phyloP scores from a whole-genome alignment of 2,329 filamentous ascomycete species.

The Raffaelea albimanens region DNA sequence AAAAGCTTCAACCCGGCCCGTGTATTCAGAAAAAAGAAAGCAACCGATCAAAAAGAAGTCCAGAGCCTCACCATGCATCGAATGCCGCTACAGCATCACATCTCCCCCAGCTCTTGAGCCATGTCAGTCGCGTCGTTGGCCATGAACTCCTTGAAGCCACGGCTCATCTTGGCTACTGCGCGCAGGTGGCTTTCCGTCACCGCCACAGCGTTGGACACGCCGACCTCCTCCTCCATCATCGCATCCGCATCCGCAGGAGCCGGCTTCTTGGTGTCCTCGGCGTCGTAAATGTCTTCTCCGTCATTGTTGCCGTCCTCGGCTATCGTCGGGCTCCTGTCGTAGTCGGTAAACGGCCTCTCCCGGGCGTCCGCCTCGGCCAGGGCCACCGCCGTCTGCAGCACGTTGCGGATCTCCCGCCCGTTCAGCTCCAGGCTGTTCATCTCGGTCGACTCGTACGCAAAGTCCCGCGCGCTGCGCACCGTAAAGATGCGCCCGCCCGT shows the following conservation, averaged over 20 bases:
- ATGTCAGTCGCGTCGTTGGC: too few species aligned
- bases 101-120: too few species aligned
- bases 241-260: too few species aligned
- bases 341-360: too few species aligned
- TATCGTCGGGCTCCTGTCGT: neutral
- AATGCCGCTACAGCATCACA: too few species aligned
- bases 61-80: too few species aligned
- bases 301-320: slow-evolving; percentile 22
- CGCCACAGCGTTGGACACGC: slow-evolving; percentile 8
- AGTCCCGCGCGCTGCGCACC: slow-evolving; percentile 27
- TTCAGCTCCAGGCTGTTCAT: slow-evolving; percentile 31
- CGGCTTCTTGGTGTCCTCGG: too few species aligned
- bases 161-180: slow-evolving; percentile 28
- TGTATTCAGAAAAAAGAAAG: too few species aligned
- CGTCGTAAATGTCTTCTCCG: too few species aligned
- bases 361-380: slow-evolving; percentile 24
- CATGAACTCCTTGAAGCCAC: slow-evolving; percentile 26
- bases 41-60: too few species aligned
- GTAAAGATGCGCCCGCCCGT: slow-evolving; percentile 20
- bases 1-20: too few species aligned
- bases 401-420: slow-evolving; percentile 26
- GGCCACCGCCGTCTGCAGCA: slow-evolving; percentile 23
- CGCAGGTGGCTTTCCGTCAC: slow-evolving; percentile 24
- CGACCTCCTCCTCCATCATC: slow-evolving; percentile 17
- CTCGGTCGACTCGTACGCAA: slow-evolving; percentile 25